Conservation (phyloP, 75 land plant genomes). For the Ceratopteris richardii region DNA sequence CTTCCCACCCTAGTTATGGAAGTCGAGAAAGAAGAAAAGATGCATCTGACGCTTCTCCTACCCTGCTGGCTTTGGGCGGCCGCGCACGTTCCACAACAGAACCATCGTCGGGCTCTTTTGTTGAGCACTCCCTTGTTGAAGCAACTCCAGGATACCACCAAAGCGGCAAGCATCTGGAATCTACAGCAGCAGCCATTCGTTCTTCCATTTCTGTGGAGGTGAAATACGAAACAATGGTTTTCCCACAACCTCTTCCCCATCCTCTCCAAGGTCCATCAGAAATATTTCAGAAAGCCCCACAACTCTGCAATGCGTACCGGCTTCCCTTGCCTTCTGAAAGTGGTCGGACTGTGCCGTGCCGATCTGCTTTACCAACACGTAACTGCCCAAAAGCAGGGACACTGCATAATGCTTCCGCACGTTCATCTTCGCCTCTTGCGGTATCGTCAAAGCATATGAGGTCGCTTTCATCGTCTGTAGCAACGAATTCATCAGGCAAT, state of each 20-base stretch:
- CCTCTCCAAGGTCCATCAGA: no score
- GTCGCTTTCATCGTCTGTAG: no score
- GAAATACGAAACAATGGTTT: slow-evolving; percentile 60
- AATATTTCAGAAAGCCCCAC: no score
- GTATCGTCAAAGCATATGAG: no score
- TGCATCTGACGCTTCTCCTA: slow-evolving; percentile 7
- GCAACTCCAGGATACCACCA: not conserved
- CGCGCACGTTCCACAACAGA: slow-evolving; percentile 8
- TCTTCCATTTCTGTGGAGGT: slow-evolving; percentile 13
- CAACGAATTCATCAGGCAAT: no score
- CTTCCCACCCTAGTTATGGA: slow-evolving; percentile 55
- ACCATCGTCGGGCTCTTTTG: not conserved
- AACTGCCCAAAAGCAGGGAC: slow-evolving; percentile 21
- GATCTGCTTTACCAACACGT: slow-evolving; percentile 14
- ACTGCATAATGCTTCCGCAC: no score
- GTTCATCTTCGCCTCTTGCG: no score
- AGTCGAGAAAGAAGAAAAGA: slow-evolving; percentile 9
- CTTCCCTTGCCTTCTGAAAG: slow-evolving; percentile 2
- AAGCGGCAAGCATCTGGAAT: no score
- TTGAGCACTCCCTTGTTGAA: not conserved
- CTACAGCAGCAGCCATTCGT: not conserved
- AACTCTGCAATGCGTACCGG: not conserved
- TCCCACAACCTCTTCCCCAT: slow-evolving; percentile 18
- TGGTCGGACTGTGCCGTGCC: no score
- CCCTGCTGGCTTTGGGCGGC: slow-evolving; percentile 9